phyloP scores from a whole-genome alignment of 176 grass and related monocot genomes.

The Thinopyrum elongatum region DNA sequence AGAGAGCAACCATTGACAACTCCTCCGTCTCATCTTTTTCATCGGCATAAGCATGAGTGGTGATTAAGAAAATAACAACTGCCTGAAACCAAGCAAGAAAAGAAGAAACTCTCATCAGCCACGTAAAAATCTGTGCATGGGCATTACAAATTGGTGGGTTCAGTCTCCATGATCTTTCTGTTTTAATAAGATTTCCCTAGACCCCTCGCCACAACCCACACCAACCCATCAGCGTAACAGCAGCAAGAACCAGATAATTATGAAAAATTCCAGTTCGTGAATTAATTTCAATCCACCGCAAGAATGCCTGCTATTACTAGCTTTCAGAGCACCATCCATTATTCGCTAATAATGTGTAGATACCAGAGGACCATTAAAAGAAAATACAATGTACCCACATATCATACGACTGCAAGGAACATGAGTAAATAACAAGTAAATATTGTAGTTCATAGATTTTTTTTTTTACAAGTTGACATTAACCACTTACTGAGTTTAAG shows the following conservation, averaged over 20 bases:
- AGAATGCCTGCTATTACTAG: too few species aligned
- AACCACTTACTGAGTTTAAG: not conserved
- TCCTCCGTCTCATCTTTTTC: slow-evolving; percentile 93
- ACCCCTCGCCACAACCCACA: too few species aligned
- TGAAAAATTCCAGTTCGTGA: too few species aligned
- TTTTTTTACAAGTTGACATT: not conserved
- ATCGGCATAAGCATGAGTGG: slow-evolving; percentile 66
- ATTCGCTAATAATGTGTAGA: too few species aligned
- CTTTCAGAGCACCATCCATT: too few species aligned
- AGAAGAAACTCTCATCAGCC: not conserved
- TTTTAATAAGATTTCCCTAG: too few species aligned
- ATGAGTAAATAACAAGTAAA: not conserved
- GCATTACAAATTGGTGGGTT: not conserved
- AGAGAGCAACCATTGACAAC: slow-evolving; percentile 87
- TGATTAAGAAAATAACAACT: slow-evolving; percentile 64
- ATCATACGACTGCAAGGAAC: not conserved
- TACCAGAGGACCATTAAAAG: too few species aligned
- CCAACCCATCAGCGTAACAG: too few species aligned
- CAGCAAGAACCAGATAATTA: too few species aligned
- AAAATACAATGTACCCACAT: not conserved
- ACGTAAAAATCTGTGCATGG: not conserved
- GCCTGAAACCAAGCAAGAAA: slow-evolving; percentile 52
- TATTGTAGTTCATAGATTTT: not conserved
- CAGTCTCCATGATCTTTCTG: too few species aligned
- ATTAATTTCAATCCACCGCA: too few species aligned